These are phyloP conservation scores for Xylaria cubensis DNA, from an alignment of 495 filamentous ascomycete species.

Conservation along the genomic window DNA sequence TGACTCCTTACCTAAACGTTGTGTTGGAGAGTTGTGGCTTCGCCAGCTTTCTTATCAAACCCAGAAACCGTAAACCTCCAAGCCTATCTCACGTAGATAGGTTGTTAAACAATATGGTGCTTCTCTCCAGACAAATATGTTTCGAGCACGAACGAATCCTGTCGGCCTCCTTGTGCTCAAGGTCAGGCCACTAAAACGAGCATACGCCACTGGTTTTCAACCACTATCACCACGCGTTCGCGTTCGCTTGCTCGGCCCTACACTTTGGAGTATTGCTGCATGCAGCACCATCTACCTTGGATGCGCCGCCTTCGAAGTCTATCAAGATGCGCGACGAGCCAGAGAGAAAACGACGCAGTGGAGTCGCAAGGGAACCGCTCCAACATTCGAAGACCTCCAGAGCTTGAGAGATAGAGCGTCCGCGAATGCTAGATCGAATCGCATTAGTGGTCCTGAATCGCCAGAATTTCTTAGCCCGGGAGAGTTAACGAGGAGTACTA, in stretches of 20 bases:
- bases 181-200: slow-evolving; percentile 2
- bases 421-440: background rate
- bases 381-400: slow-evolving; percentile 35
- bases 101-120: background rate
- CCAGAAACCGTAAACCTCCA: background rate
- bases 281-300: slow-evolving; percentile 38
- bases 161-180: background rate
- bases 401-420: slow-evolving; percentile 5
- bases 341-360: slow-evolving; percentile 12
- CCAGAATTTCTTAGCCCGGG: slow-evolving; percentile 19
- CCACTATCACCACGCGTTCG: slow-evolving; percentile 11
- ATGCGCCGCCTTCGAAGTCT: slow-evolving; percentile 41
- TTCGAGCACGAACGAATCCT: background rate
- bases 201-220: background rate
- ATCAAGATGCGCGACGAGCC: slow-evolving; percentile 29
- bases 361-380: background rate
- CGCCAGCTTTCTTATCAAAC: background rate
- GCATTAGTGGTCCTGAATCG: background rate
- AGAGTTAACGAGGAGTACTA: slow-evolving; percentile 21
- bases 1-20: background rate
- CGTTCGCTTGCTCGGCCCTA: slow-evolving; percentile 36
- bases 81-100: background rate
- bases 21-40: background rate
- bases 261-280: slow-evolving; percentile 36
- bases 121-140: background rate